phyloP scores from a whole-genome alignment of 1,284 basidiomycete species.

The Papiliotrema laurentii region DNA sequence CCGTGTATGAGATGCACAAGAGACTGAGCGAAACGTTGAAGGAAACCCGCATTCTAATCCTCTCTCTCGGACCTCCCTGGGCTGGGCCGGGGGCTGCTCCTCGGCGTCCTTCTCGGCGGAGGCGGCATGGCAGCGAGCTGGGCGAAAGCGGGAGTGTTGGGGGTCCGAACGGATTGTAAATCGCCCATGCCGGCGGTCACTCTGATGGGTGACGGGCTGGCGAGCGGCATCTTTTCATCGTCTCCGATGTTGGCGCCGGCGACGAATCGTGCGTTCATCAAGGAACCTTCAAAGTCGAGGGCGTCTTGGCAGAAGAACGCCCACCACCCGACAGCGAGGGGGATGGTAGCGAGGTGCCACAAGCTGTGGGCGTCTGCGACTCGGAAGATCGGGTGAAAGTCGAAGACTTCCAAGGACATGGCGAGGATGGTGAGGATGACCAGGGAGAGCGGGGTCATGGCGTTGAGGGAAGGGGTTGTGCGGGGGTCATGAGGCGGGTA shows the following conservation, averaged over 20 bases:
- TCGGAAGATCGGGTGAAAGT: conserved; percentile 76
- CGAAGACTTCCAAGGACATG: conserved; percentile 80
- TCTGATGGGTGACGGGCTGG: neutral
- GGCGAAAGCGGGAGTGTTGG: conserved; percentile 11
- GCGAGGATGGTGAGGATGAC: conserved; percentile 69
- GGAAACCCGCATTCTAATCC: too few species aligned
- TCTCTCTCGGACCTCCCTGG: conserved; percentile 3
- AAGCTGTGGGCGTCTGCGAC: conserved; percentile 88
- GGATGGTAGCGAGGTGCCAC: conserved; percentile 87
- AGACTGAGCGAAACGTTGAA: too few species aligned
- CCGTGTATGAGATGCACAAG: neutral
- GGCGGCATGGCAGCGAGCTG: conserved; percentile 8
- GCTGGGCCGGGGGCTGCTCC: conserved; percentile 8
- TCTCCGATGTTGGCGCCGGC: neutral
- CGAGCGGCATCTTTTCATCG: conserved; percentile 8
- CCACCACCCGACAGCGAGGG: conserved; percentile 79
- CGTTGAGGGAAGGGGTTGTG: conserved; percentile 44
- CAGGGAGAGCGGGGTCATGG: conserved; percentile 56
- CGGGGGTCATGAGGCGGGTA: conserved; percentile 24
- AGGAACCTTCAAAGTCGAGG: conserved; percentile 27
- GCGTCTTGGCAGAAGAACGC: conserved; percentile 53
- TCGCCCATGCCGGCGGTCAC: neutral
- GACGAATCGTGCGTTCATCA: conserved; percentile 5
- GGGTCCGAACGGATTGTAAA: conserved; percentile 1
- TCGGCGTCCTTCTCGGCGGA: conserved; percentile 4